These are phyloP conservation scores for Penicillium occitanis DNA, from an alignment of 2,329 filamentous ascomycete genomes.

Conservation along the genomic window DNA sequence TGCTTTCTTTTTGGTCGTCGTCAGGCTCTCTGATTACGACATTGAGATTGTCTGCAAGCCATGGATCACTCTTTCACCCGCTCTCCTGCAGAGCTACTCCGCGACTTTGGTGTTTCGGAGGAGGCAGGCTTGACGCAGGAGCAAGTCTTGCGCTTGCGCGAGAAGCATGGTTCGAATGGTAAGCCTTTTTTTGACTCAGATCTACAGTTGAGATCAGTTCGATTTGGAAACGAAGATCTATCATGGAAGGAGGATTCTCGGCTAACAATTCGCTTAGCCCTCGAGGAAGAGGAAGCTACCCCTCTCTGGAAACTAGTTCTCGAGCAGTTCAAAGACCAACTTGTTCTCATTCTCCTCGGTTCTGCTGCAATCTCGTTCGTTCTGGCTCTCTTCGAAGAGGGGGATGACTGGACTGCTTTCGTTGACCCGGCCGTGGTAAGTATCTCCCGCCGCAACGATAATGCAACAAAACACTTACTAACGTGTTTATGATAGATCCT, in stretches of 20 bases:
- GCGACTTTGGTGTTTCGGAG: constrained; percentile 54
- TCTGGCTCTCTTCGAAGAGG: constrained; percentile 87
- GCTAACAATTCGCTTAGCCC: constrained; percentile 48
- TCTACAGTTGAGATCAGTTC: not conserved
- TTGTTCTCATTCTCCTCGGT: constrained; percentile 90
- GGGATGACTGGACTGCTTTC: constrained; percentile 93
- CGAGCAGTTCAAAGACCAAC: constrained; percentile 98
- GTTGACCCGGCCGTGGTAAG: constrained; percentile 92
- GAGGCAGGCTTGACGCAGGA: constrained; percentile 50
- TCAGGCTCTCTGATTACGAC: constrained; percentile 17
- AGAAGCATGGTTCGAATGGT: constrained; percentile 59
- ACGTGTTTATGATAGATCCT: constrained; percentile 64
- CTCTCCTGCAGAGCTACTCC: constrained; percentile 52
- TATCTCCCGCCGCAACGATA: not conserved
- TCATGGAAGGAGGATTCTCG: constrained; percentile 21
- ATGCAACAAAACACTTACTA: not conserved
- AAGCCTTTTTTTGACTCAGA: constrained; percentile 25
- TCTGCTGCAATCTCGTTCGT: constrained; percentile 93
- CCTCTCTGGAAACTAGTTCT: constrained; percentile 94
- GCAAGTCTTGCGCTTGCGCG: constrained; percentile 48
- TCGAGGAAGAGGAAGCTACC: constrained; percentile 89
- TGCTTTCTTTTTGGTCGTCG: constrained; percentile 8
- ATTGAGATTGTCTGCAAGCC: constrained; percentile 9
- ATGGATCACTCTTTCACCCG: constrained; percentile 58
- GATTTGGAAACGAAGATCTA: too few species aligned